Conservation (phyloP, 2,329 filamentous ascomycete species). For the Colletotrichum destructivum region DNA sequence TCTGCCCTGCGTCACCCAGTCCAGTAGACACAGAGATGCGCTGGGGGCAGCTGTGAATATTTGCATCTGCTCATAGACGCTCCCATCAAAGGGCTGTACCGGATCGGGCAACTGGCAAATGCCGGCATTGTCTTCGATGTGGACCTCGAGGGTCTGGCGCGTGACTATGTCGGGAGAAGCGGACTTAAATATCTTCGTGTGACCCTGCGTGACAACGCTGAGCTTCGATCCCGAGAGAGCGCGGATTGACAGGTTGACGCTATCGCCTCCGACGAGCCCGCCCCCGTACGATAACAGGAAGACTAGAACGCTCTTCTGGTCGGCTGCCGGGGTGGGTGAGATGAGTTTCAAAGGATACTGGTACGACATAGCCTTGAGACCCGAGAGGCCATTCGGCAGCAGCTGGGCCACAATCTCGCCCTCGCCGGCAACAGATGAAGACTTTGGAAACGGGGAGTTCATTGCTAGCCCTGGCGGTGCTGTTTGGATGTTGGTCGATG, state of each 20-base stretch:
- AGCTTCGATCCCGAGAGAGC: conserved; percentile 77
- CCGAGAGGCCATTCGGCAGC: conserved; percentile 79
- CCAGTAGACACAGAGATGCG: conserved; percentile 83
- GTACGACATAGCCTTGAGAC: conserved; percentile 83
- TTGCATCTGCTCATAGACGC: conserved; percentile 88
- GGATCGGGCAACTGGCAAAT: conserved; percentile 88
- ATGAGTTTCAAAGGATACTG: conserved; percentile 97
- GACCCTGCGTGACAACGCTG: conserved; percentile 79
- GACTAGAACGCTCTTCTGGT: conserved; percentile 80
- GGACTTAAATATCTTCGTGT: conserved; percentile 96
- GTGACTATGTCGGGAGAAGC: conserved; percentile 69
- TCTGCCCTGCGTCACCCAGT: conserved; percentile 95
- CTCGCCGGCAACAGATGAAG: conserved; percentile 81
- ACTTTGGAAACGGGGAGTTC: conserved; percentile 82
- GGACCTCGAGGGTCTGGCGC: conserved; percentile 68
- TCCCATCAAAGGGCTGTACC: conserved; percentile 89
- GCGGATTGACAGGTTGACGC: conserved; percentile 79
- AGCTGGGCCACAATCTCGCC: conserved; percentile 82
- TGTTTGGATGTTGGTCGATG: background rate
- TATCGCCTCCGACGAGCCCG: conserved; percentile 90
- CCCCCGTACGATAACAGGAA: conserved; percentile 96
- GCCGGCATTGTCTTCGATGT: conserved; percentile 65
- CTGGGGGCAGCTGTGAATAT: conserved; percentile 75
- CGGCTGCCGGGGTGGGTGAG: conserved; percentile 78
- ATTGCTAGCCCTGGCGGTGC: conserved; percentile 50